Percentiles rank a stretch among this genome's conserved stretches.
These are phyloP conservation scores for Lachnellula hyalina DNA, from an alignment of 2,329 filamentous ascomycete species.

Conservation along the genomic window DNA sequence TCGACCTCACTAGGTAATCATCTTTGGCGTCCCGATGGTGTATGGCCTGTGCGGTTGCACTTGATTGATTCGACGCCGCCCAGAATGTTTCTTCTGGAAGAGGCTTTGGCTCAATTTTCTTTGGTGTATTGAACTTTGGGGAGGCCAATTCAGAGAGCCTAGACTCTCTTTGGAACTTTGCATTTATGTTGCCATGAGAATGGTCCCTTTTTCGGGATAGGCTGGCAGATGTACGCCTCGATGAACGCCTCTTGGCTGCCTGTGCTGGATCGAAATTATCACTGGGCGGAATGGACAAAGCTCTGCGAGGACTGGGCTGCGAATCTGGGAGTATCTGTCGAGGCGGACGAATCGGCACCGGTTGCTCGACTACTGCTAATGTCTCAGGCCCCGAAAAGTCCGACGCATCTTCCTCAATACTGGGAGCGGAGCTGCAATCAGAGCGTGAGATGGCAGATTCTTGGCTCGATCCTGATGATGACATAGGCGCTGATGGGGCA, in stretches of 20 bases:
- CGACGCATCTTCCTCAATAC: constrained; percentile 9
- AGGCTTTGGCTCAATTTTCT: constrained; percentile 20
- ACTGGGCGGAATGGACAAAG: constrained; percentile 5
- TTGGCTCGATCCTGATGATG: constrained; percentile 20
- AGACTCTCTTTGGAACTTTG: background rate
- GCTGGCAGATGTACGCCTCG: constrained; percentile 3
- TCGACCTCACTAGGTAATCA: constrained; percentile 48
- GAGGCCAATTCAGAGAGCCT: background rate
- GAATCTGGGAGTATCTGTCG: constrained; percentile 22
- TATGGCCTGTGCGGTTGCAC: constrained; percentile 5
- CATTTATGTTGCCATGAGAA: background rate
- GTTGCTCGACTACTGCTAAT: constrained; percentile 6
- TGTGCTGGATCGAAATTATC: constrained; percentile 6
- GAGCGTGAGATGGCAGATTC: constrained; percentile 9
- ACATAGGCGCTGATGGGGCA: constrained; percentile 9
- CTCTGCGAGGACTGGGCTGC: constrained; percentile 2
- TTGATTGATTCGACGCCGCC: background rate
- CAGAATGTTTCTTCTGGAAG: background rate
- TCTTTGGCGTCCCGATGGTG: constrained; percentile 36
- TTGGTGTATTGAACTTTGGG: background rate
- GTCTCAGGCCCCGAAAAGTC: constrained; percentile 8
- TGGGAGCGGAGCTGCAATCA: constrained; percentile 8
- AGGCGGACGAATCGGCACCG: constrained; percentile 1
- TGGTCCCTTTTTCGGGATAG: constrained; percentile 3
- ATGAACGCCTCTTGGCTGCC: constrained; percentile 5